Conservation (phyloP, 176 grass and related monocot genomes). For the Luzula sylvatica region DNA sequence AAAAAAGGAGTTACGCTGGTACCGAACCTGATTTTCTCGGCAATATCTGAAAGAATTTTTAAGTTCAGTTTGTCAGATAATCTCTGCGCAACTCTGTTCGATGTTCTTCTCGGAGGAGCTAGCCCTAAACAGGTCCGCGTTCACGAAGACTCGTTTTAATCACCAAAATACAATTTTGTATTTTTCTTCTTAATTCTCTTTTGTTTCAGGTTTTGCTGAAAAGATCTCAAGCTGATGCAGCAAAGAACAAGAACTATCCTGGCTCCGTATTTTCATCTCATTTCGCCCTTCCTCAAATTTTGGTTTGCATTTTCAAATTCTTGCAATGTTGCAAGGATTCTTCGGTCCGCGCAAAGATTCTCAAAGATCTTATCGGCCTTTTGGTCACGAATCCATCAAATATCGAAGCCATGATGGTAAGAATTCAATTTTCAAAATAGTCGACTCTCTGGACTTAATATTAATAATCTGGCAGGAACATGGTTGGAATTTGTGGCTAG, state of each 20-base stretch:
- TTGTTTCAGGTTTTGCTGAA: conserved; percentile 81
- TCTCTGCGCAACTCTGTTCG: conserved; percentile 86
- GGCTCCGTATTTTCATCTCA: conserved; percentile 45
- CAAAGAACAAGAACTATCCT: conserved; percentile 39
- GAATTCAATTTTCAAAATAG: conserved; percentile 5
- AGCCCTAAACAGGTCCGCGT: conserved; percentile 90
- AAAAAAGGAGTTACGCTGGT: conserved; percentile 37
- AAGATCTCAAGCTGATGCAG: conserved; percentile 37
- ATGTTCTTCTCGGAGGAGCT: conserved; percentile 96
- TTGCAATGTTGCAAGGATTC: conserved; percentile 79
- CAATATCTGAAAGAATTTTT: conserved; percentile 74
- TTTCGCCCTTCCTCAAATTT: conserved; percentile 88
- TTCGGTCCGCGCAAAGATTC: conserved; percentile 65
- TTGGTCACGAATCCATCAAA: conserved; percentile 84
- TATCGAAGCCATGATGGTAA: conserved; percentile 89
- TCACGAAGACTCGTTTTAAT: too few species aligned
- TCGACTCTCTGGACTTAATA: neutral
- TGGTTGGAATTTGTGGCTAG: conserved; percentile 77
- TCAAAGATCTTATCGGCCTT: conserved; percentile 71
- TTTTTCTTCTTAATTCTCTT: conserved; percentile 5
- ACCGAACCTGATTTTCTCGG: conserved; percentile 55
- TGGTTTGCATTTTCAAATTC: conserved; percentile 82
- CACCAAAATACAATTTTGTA: conserved; percentile 2
- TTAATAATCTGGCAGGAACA: conserved; percentile 36
- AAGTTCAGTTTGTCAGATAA: conserved; percentile 86